Evolutionary conservation across 495 filamentous ascomycete genomes (phyloP).

Genomic region (Hypoxylon fuscum): DNA sequence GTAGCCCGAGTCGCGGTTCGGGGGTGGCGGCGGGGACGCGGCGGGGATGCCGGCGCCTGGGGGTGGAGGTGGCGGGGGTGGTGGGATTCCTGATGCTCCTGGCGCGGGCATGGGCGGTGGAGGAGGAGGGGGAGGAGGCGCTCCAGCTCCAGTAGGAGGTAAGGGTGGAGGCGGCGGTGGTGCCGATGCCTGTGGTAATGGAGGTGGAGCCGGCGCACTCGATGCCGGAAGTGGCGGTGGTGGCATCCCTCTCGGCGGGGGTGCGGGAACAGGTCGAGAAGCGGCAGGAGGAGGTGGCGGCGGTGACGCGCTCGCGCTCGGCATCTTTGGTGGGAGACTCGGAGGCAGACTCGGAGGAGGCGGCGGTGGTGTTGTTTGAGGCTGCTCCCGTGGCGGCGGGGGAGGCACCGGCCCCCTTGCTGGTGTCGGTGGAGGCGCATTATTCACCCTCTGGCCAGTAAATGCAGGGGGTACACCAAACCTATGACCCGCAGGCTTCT

Average conservation of each 20-base stretch:
- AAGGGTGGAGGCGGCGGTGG: conserved; percentile 52
- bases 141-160: conserved; percentile 35
- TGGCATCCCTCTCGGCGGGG: conserved; percentile 46
- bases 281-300: conserved; percentile 49
- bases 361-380: conserved; percentile 46
- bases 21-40: conserved; percentile 74
- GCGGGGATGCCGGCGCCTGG: conserved; percentile 61
- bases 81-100: conserved; percentile 52
- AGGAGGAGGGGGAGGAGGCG: conserved; percentile 47
- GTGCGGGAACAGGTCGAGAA: conserved; percentile 39
- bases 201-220: conserved; percentile 48
- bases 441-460: conserved; percentile 65
- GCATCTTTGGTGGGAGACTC: conserved; percentile 65
- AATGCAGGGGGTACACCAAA: conserved; percentile 89
- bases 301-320: conserved; percentile 63
- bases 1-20: conserved; percentile 70
- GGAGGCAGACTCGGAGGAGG: conserved; percentile 58
- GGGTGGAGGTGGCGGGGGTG: conserved; percentile 65
- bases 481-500: conserved; percentile 55
- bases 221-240: conserved; percentile 50
- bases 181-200: conserved; percentile 48
- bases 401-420: conserved; percentile 71
- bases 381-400: conserved; percentile 69
- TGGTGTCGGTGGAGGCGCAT: conserved; percentile 78
- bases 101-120: conserved; percentile 42